Percentiles rank a stretch among this genome's conserved stretches.
Evolutionary conservation across 352 stramenopile species (phyloP).

Genomic region (Halophytophthora batemanensis): DNA sequence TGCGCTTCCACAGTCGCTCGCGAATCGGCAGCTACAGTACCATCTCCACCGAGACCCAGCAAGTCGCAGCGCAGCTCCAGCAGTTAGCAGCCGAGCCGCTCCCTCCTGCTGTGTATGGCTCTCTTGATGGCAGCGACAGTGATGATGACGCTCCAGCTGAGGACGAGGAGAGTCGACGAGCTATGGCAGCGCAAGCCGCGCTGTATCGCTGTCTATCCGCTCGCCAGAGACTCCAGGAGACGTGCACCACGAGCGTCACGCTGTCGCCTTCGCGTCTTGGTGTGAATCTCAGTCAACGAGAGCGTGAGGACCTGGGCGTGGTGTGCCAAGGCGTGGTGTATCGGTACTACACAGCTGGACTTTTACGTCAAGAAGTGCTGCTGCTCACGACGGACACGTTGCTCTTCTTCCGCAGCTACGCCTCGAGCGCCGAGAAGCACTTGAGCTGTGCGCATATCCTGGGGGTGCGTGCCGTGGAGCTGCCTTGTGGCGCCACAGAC

Average conservation of each 20-base stretch:
- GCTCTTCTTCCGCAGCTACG: conserved; percentile 69
- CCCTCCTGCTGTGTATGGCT: conserved; percentile 7
- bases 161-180: conserved; percentile 11
- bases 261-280: conserved; percentile 55
- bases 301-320: conserved; percentile 52
- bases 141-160: conserved; percentile 4
- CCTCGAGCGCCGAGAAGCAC: conserved; percentile 48
- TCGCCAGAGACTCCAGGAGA: conserved; percentile 45
- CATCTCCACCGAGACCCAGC: conserved; percentile 51
- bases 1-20: conserved; percentile 69
- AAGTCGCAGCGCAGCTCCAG: conserved; percentile 37
- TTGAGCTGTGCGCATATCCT: conserved; percentile 48
- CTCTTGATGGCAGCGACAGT: conserved; percentile 1
- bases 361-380: conserved; percentile 76
- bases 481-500: conserved; percentile 21
- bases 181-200: conserved; percentile 43
- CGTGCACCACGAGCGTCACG: conserved; percentile 32
- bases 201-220: conserved; percentile 62
- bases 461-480: conserved; percentile 32
- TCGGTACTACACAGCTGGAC: conserved; percentile 51
- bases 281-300: conserved; percentile 59
- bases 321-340: conserved; percentile 71
- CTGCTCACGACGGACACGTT: conserved; percentile 55
- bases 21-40: conserved; percentile 74
- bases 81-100: conserved; percentile 18